Percentiles rank a stretch among this genome's conserved stretches.
These are phyloP conservation scores for Trichophyton benhamiae DNA, from an alignment of 2,329 filamentous ascomycete species.

Conservation along the genomic window DNA sequence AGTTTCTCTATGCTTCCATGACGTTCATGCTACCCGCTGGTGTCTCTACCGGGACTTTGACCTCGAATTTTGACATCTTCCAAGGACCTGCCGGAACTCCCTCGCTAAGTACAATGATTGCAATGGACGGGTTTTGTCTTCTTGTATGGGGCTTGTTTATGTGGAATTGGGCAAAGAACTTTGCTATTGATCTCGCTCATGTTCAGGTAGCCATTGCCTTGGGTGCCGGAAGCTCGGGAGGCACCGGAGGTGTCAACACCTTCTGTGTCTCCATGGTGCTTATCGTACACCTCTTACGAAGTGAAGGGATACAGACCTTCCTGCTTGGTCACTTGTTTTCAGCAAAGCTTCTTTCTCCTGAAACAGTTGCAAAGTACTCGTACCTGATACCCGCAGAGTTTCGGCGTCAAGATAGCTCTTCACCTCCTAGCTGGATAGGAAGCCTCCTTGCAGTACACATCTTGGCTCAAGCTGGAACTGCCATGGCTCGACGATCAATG, in stretches of 20 bases:
- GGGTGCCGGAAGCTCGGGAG: constrained; percentile 56
- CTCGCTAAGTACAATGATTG: constrained; percentile 69
- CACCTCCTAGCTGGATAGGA: constrained; percentile 34
- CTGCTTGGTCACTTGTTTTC: constrained; percentile 35
- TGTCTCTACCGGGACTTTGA: constrained; percentile 58
- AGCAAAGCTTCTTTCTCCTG: constrained; percentile 32
- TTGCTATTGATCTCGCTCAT: constrained; percentile 80
- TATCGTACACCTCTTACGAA: constrained; percentile 35
- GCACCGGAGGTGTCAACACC: constrained; percentile 35
- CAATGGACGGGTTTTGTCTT: constrained; percentile 72
- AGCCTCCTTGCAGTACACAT: constrained; percentile 40
- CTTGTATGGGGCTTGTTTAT: constrained; percentile 70
- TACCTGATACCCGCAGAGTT: constrained; percentile 34
- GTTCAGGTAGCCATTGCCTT: constrained; percentile 85
- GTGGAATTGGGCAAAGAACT: constrained; percentile 75
- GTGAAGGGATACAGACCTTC: constrained; percentile 39
- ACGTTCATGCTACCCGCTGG: constrained; percentile 81
- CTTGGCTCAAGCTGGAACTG: constrained; percentile 36
- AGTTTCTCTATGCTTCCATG: constrained; percentile 81
- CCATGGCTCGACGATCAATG: constrained; percentile 37
- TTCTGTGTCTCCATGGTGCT: constrained; percentile 36
- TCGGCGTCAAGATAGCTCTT: constrained; percentile 30
- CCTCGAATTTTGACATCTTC: constrained; percentile 83
- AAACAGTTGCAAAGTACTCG: constrained; percentile 32
- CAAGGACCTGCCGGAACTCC: constrained; percentile 77